These are phyloP conservation scores for Pyrenula aspistea DNA, from an alignment of 495 filamentous ascomycete species.

Conservation along the genomic window DNA sequence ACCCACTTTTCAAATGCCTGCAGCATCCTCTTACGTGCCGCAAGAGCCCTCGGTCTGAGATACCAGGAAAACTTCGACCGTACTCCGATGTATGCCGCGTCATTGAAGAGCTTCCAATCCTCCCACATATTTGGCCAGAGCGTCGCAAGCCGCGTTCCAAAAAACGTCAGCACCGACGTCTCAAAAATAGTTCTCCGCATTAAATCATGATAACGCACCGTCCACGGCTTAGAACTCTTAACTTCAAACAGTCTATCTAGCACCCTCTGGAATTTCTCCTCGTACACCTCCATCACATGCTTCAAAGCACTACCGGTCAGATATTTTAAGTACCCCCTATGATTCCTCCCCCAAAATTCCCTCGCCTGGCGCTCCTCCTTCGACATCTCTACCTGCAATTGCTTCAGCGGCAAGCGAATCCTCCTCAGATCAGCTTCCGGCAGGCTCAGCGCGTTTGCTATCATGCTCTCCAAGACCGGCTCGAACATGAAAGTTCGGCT, in stretches of 20 bases:
- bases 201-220: not conserved
- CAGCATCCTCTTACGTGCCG: not conserved
- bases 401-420: not conserved
- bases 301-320: not conserved
- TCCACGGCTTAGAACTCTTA: not conserved
- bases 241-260: not conserved
- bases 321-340: constrained; percentile 3
- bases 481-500: constrained; percentile 3
- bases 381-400: not conserved
- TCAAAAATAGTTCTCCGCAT: constrained; percentile 2
- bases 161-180: constrained; percentile 2
- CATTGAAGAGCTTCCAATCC: constrained; percentile 2
- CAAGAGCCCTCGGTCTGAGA: not conserved
- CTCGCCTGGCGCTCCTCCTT: constrained; percentile 1
- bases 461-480: constrained; percentile 3
- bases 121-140: constrained; percentile 2
- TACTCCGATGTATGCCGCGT: constrained; percentile 2
- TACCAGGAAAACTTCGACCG: constrained; percentile 2
- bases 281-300: constrained; percentile 1
- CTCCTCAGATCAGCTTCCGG: not conserved
- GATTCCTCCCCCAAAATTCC: not conserved
- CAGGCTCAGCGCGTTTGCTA: constrained; percentile 2
- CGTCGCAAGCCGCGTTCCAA: not conserved
- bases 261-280: not conserved
- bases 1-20: constrained; percentile 4